Base-by-base conservation (phyloP, 139 green algal genomes). In the Picocystis salinarum region DNA sequence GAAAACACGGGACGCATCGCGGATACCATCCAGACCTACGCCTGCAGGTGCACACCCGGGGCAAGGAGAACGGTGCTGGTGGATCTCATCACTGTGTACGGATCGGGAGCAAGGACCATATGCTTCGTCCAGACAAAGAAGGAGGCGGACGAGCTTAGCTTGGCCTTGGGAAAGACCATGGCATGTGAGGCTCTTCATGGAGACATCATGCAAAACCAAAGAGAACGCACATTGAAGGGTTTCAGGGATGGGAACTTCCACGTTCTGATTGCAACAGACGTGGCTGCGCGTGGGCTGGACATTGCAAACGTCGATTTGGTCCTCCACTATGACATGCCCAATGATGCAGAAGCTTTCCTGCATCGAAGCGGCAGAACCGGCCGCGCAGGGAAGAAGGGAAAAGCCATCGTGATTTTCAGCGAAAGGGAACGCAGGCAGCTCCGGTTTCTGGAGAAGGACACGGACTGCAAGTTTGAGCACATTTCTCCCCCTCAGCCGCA, bases 321-420 rank as follows among this genome's bases (percentile, higher is more conserved):
- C 11, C 51, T 78, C 7, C 69, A 78, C 51, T 75, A 68, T 49
- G 69, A 78, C 22, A 25, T 75, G 46, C 69, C 69, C 7, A 52
- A 70, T 19, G 57, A 78, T 45, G 33, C 47, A 2, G 69, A 78
- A 45, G 66, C 48, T 4, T 78, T 73, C 44, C 42, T 78, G 41
- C 69, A 78, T 40, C 42, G 69, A 7, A 67, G 55, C 47, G 77
- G 77, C 7, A 62, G 77, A 22, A 89, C 77, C 13, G 77, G 67
- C 0, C 69, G 77, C 41, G 77, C 77, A 4, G 66, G 66, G 44
- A 66, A 73, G 37, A 53, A 51, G 4, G 74, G 74, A 34, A 80
- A 62, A 1, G 67, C 85, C 24, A 80, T 96, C 39, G 75, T 84
- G 15, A 75, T 96, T 72, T 74, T 87, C 70, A 79, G 66, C 1